A percentile compares a stretch with the other conserved stretches of the same genome.
Conservation (phyloP, 345 rosid species). For the Mallotus nudiflorus region DNA sequence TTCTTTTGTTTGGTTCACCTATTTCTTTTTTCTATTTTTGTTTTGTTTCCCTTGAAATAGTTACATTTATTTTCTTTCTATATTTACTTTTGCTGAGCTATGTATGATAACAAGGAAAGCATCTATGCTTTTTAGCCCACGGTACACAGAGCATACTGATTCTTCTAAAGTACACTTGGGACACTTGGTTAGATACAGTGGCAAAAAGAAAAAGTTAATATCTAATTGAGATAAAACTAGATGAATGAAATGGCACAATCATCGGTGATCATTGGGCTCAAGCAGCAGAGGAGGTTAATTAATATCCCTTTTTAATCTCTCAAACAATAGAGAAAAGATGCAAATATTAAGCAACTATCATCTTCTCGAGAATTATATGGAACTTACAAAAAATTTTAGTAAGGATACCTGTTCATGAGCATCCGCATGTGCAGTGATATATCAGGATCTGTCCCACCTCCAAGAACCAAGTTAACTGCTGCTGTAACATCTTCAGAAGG, state of each 20-base stretch:
- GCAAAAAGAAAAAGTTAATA: not conserved
- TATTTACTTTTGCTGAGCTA: not conserved
- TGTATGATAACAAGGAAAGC: not conserved
- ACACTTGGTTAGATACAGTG: not conserved
- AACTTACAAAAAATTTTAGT: not conserved
- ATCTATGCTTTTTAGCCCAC: not conserved
- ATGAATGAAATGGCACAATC: not conserved
- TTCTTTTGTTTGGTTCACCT: not conserved
- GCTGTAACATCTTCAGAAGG: conserved; percentile 77
- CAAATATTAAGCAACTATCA: too few relatives aligned
- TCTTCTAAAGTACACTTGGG: not conserved
- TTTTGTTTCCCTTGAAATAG: not conserved
- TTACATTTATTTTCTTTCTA: not conserved
- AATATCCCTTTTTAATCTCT: not conserved
- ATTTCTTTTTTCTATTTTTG: not conserved
- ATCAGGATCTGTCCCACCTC: conserved; percentile 68
- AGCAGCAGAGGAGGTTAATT: not conserved
- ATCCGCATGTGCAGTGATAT: conserved; percentile 88
- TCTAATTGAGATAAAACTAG: not conserved
- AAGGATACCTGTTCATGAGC: conserved; percentile 75
- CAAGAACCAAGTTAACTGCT: conserved; percentile 78
- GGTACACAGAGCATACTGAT: not conserved
- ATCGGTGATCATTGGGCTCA: not conserved
- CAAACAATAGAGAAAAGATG: not conserved
- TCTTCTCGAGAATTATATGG: not conserved